A percentile compares a stretch with the other conserved stretches of the same genome.
phyloP scores from a whole-genome alignment of 352 stramenopile species.

The Globisporangium canariense region DNA sequence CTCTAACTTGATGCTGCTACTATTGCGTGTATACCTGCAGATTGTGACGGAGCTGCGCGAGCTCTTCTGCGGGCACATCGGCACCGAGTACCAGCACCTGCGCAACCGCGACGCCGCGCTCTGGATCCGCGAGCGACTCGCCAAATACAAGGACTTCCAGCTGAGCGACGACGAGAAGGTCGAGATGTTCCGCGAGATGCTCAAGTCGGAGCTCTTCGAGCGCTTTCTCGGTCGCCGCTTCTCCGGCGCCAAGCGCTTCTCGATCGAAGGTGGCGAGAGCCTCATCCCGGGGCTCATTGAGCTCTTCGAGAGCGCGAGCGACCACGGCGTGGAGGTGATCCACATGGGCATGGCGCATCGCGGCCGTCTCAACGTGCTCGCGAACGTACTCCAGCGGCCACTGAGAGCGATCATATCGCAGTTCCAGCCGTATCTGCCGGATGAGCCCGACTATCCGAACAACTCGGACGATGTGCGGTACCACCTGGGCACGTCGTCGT shows the following conservation, averaged over 20 bases:
- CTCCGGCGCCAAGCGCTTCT: conserved; percentile 96
- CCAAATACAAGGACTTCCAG: conserved; percentile 53
- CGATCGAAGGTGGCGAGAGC: conserved; percentile 96
- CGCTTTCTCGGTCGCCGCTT: conserved; percentile 96
- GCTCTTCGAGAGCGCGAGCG: conserved; percentile 93
- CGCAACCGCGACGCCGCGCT: conserved; percentile 87
- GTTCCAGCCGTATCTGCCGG: conserved; percentile 83
- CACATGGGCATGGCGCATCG: conserved; percentile 99
- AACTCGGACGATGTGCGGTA: conserved; percentile 89
- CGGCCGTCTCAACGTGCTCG: conserved; percentile 96
- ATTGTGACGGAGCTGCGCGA: conserved; percentile 93
- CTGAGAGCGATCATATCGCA: conserved; percentile 93
- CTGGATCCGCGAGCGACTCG: conserved; percentile 72
- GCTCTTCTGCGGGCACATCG: conserved; percentile 96
- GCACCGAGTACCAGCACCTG: conserved; percentile 99
- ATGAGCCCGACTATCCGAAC: conserved; percentile 82
- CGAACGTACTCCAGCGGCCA: conserved; percentile 97
- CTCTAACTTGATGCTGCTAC: background rate
- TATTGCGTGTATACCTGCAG: conserved; percentile 24
- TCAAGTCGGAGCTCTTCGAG: conserved; percentile 97
- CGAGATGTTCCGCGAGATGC: conserved; percentile 93
- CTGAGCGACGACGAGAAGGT: conserved; percentile 88
- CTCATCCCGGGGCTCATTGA: conserved; percentile 94
- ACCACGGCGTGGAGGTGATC: conserved; percentile 95
- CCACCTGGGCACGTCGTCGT: conserved; percentile 79